Conservation (phyloP, 2,329 filamentous ascomycete genomes). For the Hymenoscyphus linearis region DNA sequence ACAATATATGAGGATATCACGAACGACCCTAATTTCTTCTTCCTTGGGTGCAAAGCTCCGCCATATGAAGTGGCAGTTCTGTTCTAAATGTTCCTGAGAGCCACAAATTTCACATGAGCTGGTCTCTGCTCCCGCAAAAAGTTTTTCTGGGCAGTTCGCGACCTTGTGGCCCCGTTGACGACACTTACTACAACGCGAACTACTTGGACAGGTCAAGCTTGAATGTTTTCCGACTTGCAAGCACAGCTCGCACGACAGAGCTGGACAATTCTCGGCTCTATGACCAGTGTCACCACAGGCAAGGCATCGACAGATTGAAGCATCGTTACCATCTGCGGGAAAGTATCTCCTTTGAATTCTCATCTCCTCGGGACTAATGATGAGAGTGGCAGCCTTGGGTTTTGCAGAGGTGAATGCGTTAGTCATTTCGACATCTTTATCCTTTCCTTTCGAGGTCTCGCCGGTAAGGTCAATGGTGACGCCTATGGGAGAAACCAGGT, state of each 20-base stretch:
- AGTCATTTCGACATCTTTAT: slow-evolving; percentile 2
- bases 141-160: slow-evolving; percentile 49
- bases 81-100: slow-evolving; percentile 51
- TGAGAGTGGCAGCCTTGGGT: neutral
- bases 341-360: slow-evolving; percentile 43
- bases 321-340: slow-evolving; percentile 30
- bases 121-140: slow-evolving; percentile 48
- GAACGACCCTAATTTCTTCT: slow-evolving; percentile 42
- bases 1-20: slow-evolving; percentile 47
- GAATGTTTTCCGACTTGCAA: slow-evolving; percentile 39
- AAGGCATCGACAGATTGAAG: slow-evolving; percentile 39
- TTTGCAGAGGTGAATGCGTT: neutral
- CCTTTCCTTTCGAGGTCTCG: neutral
- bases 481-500: neutral
- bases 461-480: neutral
- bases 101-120: slow-evolving; percentile 57
- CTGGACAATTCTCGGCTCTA: slow-evolving; percentile 39
- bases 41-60: slow-evolving; percentile 44
- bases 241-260: slow-evolving; percentile 45
- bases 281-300: slow-evolving; percentile 48
- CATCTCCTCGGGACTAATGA: slow-evolving; percentile 5
- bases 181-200: slow-evolving; percentile 52
- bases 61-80: slow-evolving; percentile 56
- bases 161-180: slow-evolving; percentile 54
- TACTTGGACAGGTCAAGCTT: slow-evolving; percentile 45